Evolutionary conservation across 768 basidiomycete species (phyloP), one percentile per base, ranked within the genome.

Genomic region (Tremella mesenterica): DNA sequence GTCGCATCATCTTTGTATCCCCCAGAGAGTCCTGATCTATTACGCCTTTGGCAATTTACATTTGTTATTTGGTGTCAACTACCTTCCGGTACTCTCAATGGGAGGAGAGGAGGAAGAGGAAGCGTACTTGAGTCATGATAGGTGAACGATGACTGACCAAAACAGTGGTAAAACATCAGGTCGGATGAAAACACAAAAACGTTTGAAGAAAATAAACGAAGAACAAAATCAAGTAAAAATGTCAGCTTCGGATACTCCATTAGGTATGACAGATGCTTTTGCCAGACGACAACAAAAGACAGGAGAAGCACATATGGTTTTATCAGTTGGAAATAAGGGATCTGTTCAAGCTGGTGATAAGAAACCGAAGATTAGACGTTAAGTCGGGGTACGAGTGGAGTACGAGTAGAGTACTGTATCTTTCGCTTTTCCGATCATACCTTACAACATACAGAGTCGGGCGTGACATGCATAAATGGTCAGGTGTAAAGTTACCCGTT

Each of bases 111-210:
- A 36, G 12, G 34, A 18, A 36, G 12, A 36, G 34, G 34, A 18
- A 18, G 18, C 34, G 18, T 36, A 36, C 18, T n/a, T n/a, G n/a
- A n/a, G n/a, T n/a, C n/a, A n/a, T n/a, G n/a, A n/a, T n/a, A n/a
- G n/a, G n/a, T n/a, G n/a, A n/a, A 41, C 18, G 54, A 43, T 51
- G 44, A 56, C 29, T 10, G 18, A 28, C 16, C 47, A 25, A 20
- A 44, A 13, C 51, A 74, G 73, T 63, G 95, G 95, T 30, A 96
- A 97, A 74, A 89, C 89, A 1, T 88, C 87, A 0, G 95, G 95
- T 10, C 87, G 85, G 77, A 88, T 86, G 82, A 97, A 97, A 80
- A 91, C 85, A 21, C 93, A 96, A 78, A 96, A 96, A 73, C 80
- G 89, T 56, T 67, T 96, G 60, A 91, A 92, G 81, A 91, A 86